These are phyloP conservation scores for Thalia dealbata DNA, from an alignment of 176 grass and related monocot genomes.

Conservation along the genomic window DNA sequence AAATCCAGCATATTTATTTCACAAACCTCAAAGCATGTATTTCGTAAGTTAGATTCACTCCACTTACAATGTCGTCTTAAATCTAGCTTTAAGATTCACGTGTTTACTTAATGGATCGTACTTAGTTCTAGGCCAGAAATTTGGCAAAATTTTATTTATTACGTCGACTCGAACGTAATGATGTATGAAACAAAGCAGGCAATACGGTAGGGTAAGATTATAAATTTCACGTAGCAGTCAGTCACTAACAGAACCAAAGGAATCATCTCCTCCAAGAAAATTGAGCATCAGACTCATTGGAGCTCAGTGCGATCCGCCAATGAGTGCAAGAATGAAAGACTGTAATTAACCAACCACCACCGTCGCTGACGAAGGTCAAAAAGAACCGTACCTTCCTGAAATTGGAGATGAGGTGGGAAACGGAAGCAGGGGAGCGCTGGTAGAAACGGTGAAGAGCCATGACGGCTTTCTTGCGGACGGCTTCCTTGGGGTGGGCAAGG, in stretches of 20 bases:
- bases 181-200: not conserved
- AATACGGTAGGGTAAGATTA: too few species aligned
- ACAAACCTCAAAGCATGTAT: too few species aligned
- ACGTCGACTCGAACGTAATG: not conserved
- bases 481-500: conserved; percentile 76
- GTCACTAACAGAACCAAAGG: not conserved
- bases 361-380: not conserved
- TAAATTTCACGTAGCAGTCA: not conserved
- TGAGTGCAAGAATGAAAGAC: not conserved
- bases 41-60: too few species aligned
- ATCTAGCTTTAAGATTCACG: too few species aligned
- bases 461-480: conserved; percentile 92
- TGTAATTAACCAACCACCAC: not conserved
- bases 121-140: too few species aligned
- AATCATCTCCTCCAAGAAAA: not conserved
- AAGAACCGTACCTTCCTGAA: conserved; percentile 58
- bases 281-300: not conserved
- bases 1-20: too few species aligned
- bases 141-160: too few species aligned
- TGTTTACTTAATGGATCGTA: too few species aligned
- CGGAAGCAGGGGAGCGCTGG: conserved; percentile 72
- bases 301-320: not conserved
- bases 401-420: conserved; percentile 83
- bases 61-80: too few species aligned
- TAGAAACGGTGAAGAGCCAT: conserved; percentile 95